phyloP scores from a whole-genome alignment of 2,329 filamentous ascomycete species.

The Colletotrichum musicola region DNA sequence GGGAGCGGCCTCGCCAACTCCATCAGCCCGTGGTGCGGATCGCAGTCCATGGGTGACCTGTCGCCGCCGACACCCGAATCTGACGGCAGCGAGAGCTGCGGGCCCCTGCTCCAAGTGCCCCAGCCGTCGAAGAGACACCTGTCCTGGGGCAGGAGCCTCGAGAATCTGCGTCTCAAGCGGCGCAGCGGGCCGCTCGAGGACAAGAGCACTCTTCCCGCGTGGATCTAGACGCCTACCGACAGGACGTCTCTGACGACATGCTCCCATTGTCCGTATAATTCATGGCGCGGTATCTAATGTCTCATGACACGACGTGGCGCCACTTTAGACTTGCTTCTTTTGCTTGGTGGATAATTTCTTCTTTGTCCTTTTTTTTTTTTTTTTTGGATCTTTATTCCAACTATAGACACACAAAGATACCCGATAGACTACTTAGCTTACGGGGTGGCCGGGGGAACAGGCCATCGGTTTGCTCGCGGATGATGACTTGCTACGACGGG shows the following conservation, averaged over 20 bases:
- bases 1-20: background rate
- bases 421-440: background rate
- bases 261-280: background rate
- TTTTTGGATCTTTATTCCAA: background rate
- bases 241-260: background rate
- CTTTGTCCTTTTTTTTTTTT: background rate
- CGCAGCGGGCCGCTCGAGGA: conserved; percentile 18
- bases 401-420: conserved; percentile 34
- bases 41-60: conserved; percentile 17
- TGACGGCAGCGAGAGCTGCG: conserved; percentile 1
- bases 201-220: background rate
- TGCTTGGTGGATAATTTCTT: background rate
- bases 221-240: conserved; percentile 16
- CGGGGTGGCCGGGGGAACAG: background rate
- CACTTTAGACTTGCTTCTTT: conserved; percentile 1
- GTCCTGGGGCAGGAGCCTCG: conserved; percentile 39
- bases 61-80: background rate
- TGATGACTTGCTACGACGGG: background rate
- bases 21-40: conserved; percentile 16
- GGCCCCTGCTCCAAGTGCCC: conserved; percentile 20
- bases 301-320: conserved; percentile 14
- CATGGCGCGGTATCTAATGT: conserved; percentile 6
- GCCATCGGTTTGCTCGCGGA: conserved; percentile 41
- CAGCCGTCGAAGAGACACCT: conserved; percentile 39
- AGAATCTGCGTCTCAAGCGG: conserved; percentile 42